Evolutionary conservation across 2,329 filamentous ascomycete species (phyloP).

Genomic region (Claviceps citrina): DNA sequence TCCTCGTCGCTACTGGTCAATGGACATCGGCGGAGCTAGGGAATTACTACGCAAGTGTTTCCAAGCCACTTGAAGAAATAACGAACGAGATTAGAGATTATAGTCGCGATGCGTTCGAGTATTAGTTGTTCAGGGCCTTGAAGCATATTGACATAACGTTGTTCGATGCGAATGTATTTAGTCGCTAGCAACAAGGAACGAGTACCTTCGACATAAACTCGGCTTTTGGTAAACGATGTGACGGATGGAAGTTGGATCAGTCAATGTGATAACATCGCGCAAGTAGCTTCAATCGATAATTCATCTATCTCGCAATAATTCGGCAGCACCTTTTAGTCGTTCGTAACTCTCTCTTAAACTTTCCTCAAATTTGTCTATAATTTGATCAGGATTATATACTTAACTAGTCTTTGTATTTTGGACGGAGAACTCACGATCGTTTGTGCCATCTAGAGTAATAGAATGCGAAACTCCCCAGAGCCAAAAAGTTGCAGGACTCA

Average conservation of each 20-base stretch:
- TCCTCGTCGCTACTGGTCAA: constrained; percentile 7
- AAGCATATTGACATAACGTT: not conserved
- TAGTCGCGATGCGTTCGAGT: not conserved
- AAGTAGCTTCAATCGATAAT: not conserved
- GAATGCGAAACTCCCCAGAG: too few relatives aligned
- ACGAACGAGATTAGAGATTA: constrained; percentile 1
- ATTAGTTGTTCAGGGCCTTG: not conserved
- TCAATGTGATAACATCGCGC: too few relatives aligned
- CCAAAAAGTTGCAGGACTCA: too few relatives aligned
- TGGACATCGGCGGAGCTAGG: constrained; percentile 10
- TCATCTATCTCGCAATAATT: constrained; percentile 4
- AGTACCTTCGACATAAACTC: not conserved
- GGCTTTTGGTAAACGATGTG: too few relatives aligned
- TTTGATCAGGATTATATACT: not conserved
- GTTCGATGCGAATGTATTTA: not conserved
- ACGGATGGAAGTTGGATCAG: too few relatives aligned
- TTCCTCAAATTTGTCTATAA: not conserved
- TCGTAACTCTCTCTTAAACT: not conserved
- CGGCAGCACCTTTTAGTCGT: not conserved
- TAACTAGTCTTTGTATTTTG: not conserved
- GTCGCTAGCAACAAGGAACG: not conserved
- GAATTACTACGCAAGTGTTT: constrained; percentile 7
- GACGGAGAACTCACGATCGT: too few relatives aligned
- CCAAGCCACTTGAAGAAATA: constrained; percentile 2
- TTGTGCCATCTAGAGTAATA: too few relatives aligned